Evolutionary conservation across 495 filamentous ascomycete genomes (phyloP), one percentile per base, ranked within the genome.

Genomic region (Cercophora sp.): DNA sequence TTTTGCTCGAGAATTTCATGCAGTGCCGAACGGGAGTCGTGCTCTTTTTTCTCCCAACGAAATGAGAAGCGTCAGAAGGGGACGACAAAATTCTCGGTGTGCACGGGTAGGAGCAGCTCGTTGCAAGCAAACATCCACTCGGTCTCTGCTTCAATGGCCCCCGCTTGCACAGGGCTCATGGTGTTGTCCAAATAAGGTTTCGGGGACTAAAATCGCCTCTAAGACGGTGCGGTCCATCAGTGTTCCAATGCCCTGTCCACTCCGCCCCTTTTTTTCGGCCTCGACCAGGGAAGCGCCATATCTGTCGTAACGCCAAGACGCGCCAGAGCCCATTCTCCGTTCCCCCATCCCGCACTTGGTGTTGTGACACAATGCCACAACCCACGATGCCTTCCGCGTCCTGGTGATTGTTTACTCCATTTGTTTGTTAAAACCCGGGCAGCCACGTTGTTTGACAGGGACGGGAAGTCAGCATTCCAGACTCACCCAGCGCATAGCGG

Each of bases 121-220:
- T n/a, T n/a, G n/a, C n/a, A n/a, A n/a, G n/a, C n/a, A n/a, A n/a
- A n/a, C n/a, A n/a, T n/a, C n/a, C n/a, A n/a, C n/a, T n/a, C 8
- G 9, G 34, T 26, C 32, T 15, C 36, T n/a, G 15, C 16, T 51
- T 51, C 2, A 25, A 20, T 20, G n/a, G n/a, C n/a, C n/a, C n/a
- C n/a, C n/a, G n/a, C n/a, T n/a, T n/a, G n/a, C n/a, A n/a, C n/a
- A n/a, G n/a, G n/a, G 20, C 13, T 23, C 8, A 5, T 24, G 8
- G n/a, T 29, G 44, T 16, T 47, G 44, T 47, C 44, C 27, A 47
- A 47, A 47, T 47, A 47, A 47, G 44, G 44, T 47, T 47, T 20
- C 27, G 44, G 43, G 43, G 44, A 34, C 44, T 29, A 47, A 34
- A 29, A 47, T 32, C 15, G 44, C 34, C 44, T 16, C 16, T 20